Conservation (phyloP, 768 basidiomycete species). For the Rhizopogon vesiculosus region DNA sequence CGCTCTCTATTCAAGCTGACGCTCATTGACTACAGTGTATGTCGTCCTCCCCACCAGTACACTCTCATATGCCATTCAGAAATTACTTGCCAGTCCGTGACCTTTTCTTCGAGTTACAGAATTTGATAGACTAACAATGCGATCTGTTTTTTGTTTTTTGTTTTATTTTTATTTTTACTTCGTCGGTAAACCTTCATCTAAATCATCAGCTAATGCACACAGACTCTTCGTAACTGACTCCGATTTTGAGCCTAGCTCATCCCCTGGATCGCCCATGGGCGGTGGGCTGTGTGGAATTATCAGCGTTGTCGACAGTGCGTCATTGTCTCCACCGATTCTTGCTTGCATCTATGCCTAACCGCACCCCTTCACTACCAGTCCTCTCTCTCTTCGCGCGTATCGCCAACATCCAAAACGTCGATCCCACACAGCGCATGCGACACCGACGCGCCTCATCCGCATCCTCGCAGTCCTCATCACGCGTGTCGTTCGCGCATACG, state of each 20-base stretch:
- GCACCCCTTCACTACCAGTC: constrained; percentile 36
- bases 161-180: too few species aligned
- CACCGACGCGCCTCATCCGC: constrained; percentile 75
- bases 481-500: constrained; percentile 19
- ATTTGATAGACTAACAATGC: background rate
- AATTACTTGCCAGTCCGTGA: constrained; percentile 73
- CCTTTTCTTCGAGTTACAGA: background rate
- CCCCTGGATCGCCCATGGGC: constrained; percentile 39
- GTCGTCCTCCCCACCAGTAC: constrained; percentile 63
- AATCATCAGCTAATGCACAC: constrained; percentile 62
- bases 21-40: constrained; percentile 47
- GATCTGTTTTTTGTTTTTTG: background rate
- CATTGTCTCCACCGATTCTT: background rate
- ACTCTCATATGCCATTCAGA: constrained; percentile 70
- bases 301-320: constrained; percentile 76
- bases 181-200: background rate
- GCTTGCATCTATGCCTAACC: constrained; percentile 1
- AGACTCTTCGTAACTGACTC: constrained; percentile 68
- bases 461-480: constrained; percentile 48
- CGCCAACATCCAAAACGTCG: constrained; percentile 69
- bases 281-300: constrained; percentile 67
- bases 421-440: constrained; percentile 74
- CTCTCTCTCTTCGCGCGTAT: constrained; percentile 75
- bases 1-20: background rate
- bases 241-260: constrained; percentile 47